Conservation (phyloP, 2,329 filamentous ascomycete genomes). For the Colletotrichum eremochloae region DNA sequence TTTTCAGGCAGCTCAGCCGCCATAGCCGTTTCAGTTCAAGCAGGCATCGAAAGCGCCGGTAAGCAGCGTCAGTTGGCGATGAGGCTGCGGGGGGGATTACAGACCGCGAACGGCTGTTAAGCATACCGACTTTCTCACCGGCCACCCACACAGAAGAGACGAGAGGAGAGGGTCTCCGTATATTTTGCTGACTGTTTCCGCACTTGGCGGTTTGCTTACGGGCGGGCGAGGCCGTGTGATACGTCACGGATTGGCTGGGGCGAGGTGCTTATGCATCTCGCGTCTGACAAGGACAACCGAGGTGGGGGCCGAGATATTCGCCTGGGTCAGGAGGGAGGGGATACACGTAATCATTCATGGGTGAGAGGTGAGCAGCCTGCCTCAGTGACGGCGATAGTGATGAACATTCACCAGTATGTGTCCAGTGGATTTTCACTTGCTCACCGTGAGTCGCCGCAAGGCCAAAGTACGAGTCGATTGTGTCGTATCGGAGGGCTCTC, state of each 20-base stretch:
- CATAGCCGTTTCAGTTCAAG: background rate
- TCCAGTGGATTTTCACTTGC: background rate
- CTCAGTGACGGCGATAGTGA: background rate
- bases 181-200: background rate
- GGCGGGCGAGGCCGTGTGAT: background rate
- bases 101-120: slow-evolving; percentile 24
- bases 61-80: background rate
- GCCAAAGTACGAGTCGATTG: background rate
- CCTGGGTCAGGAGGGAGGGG: background rate
- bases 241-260: background rate
- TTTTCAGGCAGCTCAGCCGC: background rate
- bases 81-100: background rate
- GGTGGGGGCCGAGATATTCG: background rate
- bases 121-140: slow-evolving; percentile 38
- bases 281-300: background rate
- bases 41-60: background rate
- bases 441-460: background rate
- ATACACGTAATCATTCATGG: slow-evolving; percentile 13
- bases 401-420: background rate
- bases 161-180: background rate
- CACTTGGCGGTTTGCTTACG: background rate
- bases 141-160: background rate
- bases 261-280: background rate
- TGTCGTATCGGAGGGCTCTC: background rate
- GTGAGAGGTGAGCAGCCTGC: background rate